Percentiles rank a stretch among this genome's conserved stretches.
Evolutionary conservation across 495 filamentous ascomycete genomes (phyloP).

Genomic region (Penicillium argentinense): DNA sequence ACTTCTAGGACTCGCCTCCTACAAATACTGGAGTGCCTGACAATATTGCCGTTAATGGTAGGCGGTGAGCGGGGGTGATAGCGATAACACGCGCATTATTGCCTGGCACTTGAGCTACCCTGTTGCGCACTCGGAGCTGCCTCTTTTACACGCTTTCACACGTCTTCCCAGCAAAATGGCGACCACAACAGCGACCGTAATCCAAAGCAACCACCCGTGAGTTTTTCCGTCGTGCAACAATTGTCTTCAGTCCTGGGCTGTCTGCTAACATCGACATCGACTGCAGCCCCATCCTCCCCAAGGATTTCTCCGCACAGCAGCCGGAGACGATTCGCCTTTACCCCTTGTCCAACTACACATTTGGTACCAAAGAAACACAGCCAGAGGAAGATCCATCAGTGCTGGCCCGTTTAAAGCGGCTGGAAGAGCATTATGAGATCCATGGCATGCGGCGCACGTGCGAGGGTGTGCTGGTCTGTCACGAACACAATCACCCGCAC

Average conservation of each 20-base stretch:
- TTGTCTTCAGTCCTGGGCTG: neutral
- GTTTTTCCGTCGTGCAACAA: constrained; percentile 15
- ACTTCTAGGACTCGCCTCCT: too few relatives aligned
- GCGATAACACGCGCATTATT: too few relatives aligned
- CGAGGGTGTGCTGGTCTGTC: constrained; percentile 94
- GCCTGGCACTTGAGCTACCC: constrained; percentile 5
- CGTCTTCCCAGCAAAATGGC: constrained; percentile 70
- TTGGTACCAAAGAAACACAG: constrained; percentile 96
- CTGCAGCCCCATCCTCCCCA: constrained; percentile 72
- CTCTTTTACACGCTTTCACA: too few relatives aligned
- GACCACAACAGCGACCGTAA: constrained; percentile 65
- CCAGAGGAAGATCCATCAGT: constrained; percentile 97
- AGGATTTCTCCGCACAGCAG: constrained; percentile 83
- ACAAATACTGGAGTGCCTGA: too few relatives aligned
- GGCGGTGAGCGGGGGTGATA: too few relatives aligned
- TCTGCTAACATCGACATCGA: constrained; percentile 4
- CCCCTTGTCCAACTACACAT: constrained; percentile 96
- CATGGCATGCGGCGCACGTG: constrained; percentile 97
- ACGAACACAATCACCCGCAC: constrained; percentile 98
- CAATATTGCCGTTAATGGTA: too few relatives aligned
- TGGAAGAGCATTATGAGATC: constrained; percentile 89
- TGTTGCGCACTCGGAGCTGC: neutral
- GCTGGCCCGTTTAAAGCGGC: constrained; percentile 81
- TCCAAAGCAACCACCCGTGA: constrained; percentile 70
- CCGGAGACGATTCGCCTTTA: constrained; percentile 89